A percentile compares a stretch with the other conserved stretches of the same genome.
Evolutionary conservation across 2,329 filamentous ascomycete genomes (phyloP).

Genomic region (Furcasterigmium sp.): DNA sequence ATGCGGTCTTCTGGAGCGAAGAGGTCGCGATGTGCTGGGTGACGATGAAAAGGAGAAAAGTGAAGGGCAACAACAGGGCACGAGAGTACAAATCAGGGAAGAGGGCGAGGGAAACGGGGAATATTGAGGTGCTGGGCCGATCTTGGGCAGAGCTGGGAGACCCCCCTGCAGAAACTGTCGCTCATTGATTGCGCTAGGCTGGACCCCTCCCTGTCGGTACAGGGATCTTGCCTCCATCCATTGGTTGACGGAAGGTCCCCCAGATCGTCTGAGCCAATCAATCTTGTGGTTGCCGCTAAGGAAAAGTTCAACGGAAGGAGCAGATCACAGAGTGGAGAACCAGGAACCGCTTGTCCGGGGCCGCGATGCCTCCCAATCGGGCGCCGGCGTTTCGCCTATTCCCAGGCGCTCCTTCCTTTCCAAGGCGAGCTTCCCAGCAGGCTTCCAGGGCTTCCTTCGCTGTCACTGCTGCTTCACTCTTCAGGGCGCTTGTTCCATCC

Average conservation of each 20-base stretch:
- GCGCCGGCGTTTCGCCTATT: neutral
- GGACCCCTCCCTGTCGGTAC: neutral
- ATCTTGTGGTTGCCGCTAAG: neutral
- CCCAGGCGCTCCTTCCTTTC: too few species aligned
- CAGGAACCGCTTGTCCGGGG: neutral
- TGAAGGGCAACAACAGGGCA: constrained; percentile 14
- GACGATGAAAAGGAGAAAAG: constrained; percentile 23
- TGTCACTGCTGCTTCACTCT: too few species aligned
- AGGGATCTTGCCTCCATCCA: neutral
- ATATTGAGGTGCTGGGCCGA: constrained; percentile 1
- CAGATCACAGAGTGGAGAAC: neutral
- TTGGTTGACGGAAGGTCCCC: neutral
- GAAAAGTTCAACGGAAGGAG: neutral
- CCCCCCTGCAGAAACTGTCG: constrained; percentile 2
- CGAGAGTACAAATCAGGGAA: constrained; percentile 14
- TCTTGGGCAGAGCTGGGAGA: neutral
- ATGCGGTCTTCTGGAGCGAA: neutral
- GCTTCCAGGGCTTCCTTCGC: too few species aligned
- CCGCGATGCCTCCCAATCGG: neutral
- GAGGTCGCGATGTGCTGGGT: constrained; percentile 2
- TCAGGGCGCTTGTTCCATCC: too few species aligned
- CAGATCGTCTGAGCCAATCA: neutral
- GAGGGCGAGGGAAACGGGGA: constrained; percentile 17
- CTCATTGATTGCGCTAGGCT: constrained; percentile 3
- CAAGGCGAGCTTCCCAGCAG: too few species aligned